phyloP scores from a whole-genome alignment of 805 yeast species.

The Kodamaea hsintzibuensis region DNA sequence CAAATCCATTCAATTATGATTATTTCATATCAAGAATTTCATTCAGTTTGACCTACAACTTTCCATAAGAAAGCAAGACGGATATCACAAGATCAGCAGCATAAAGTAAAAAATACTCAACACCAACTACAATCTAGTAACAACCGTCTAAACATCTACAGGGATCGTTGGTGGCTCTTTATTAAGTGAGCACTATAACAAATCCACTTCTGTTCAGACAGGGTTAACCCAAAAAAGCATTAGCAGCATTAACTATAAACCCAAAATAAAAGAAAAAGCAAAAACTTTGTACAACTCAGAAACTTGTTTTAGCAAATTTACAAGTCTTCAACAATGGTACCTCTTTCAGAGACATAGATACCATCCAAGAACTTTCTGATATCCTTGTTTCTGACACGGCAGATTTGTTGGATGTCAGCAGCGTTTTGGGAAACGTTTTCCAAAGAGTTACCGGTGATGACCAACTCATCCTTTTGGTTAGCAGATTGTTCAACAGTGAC shows the following conservation, averaged over 20 bases:
- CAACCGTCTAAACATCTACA: slow-evolving; percentile 10
- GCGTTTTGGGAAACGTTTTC: slow-evolving; percentile 98
- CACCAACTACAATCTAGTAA: neutral
- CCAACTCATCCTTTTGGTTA: slow-evolving; percentile 90
- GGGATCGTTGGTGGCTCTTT: slow-evolving; percentile 50
- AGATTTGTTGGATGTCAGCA: slow-evolving; percentile 96
- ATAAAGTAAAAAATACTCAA: neutral
- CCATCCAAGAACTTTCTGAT: slow-evolving; percentile 99
- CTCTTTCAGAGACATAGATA: slow-evolving; percentile 97
- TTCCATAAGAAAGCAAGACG: neutral
- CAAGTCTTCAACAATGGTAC: slow-evolving; percentile 72
- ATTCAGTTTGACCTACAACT: neutral
- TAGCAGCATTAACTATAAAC: slow-evolving; percentile 31
- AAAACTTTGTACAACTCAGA: slow-evolving; percentile 9
- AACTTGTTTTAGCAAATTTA: slow-evolving; percentile 17
- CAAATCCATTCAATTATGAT: neutral
- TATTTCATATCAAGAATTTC: neutral
- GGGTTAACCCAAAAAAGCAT: slow-evolving; percentile 17
- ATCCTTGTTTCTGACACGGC: slow-evolving; percentile 99
- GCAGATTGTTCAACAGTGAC: slow-evolving; percentile 81
- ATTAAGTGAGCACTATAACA: slow-evolving; percentile 44
- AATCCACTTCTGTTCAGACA: slow-evolving; percentile 25
- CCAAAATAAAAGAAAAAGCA: slow-evolving; percentile 15
- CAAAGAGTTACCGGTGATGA: slow-evolving; percentile 91
- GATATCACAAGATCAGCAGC: neutral